phyloP scores from a whole-genome alignment of 495 filamentous ascomycete species.

The Chaetomium tenue region DNA sequence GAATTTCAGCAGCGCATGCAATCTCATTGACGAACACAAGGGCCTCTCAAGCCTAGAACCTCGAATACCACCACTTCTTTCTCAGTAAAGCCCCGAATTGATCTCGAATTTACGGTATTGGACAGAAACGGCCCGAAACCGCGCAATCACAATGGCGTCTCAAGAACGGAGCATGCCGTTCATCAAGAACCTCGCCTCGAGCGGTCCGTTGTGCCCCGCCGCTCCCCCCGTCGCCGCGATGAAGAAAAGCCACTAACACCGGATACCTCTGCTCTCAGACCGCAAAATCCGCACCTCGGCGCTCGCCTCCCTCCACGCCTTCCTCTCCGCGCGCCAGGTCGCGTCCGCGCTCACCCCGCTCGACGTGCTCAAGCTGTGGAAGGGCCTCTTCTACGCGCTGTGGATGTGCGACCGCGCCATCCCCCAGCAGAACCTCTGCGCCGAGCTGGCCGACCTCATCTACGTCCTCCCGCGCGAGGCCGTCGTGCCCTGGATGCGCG shows the following conservation, averaged over 20 bases:
- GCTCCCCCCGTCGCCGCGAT: not conserved
- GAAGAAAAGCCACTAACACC: constrained; percentile 1
- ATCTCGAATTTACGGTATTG: not conserved
- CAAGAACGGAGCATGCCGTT: constrained; percentile 50
- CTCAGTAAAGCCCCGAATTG: not conserved
- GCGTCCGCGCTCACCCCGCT: constrained; percentile 58
- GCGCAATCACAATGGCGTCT: constrained; percentile 40
- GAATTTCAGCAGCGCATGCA: constrained; percentile 27
- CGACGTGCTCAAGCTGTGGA: constrained; percentile 91
- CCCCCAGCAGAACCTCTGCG: constrained; percentile 79
- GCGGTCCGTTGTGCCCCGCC: constrained; percentile 38
- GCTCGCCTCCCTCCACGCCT: constrained; percentile 73
- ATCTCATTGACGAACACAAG: constrained; percentile 5
- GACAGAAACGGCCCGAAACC: not conserved
- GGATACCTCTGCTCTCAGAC: constrained; percentile 50
- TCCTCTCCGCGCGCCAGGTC: constrained; percentile 63
- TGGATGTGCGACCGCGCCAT: constrained; percentile 91
- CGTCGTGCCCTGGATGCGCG: constrained; percentile 61
- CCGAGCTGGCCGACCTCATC: constrained; percentile 72
- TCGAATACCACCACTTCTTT: not conserved
- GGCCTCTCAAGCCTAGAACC: not conserved
- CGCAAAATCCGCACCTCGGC: constrained; percentile 77
- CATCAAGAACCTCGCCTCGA: constrained; percentile 53
- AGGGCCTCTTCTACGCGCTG: constrained; percentile 93
- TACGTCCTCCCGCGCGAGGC: constrained; percentile 60